Evolutionary conservation across 2,329 filamentous ascomycete genomes (phyloP).

Genomic region (Penicillium sp.): DNA sequence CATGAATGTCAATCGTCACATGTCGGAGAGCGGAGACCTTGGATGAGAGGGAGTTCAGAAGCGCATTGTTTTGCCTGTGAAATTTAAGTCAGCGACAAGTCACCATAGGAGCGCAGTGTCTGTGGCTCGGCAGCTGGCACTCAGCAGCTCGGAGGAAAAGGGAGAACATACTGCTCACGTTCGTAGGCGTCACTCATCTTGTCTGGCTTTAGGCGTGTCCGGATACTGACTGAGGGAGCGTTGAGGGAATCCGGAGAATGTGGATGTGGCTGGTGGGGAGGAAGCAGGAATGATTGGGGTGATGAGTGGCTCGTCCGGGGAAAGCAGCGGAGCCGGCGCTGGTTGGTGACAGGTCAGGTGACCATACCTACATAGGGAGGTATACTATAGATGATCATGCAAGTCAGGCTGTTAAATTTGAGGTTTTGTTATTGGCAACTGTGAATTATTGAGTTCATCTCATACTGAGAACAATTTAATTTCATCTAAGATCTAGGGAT

Average conservation of each 20-base stretch:
- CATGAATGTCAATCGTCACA: slow-evolving; percentile 97
- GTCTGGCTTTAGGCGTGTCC: neutral
- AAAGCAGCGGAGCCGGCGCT: neutral
- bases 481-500: neutral
- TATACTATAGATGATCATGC: neutral
- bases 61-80: slow-evolving; percentile 82
- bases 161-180: slow-evolving; percentile 61
- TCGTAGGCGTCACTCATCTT: slow-evolving; percentile 75
- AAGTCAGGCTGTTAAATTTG: neutral
- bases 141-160: neutral
- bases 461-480: neutral
- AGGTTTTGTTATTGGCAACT: neutral
- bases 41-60: slow-evolving; percentile 82
- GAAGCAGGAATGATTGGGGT: neutral
- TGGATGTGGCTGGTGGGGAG: neutral
- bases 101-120: neutral
- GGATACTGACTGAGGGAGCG: neutral
- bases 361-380: neutral
- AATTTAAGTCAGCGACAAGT: neutral
- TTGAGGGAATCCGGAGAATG: neutral
- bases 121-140: neutral
- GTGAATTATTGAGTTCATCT: neutral
- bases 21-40: slow-evolving; percentile 91
- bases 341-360: slow-evolving; percentile 11
- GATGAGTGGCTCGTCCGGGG: slow-evolving; percentile 11